Evolutionary conservation across 2,329 filamentous ascomycete species (phyloP).

Genomic region (Phaeosphaeriaceae sp.): DNA sequence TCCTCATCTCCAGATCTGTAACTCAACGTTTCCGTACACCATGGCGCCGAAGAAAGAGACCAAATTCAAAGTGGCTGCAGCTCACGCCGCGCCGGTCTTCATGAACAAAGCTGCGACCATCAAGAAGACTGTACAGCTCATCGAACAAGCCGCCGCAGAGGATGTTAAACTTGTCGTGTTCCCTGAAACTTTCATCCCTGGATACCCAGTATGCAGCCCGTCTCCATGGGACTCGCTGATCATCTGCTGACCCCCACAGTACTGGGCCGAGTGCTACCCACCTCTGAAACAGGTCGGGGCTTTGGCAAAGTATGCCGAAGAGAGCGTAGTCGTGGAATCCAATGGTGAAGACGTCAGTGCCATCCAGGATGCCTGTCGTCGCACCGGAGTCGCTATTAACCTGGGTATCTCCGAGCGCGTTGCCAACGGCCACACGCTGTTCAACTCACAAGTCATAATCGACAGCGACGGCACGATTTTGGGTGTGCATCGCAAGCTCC

Average conservation of each 20-base stretch:
- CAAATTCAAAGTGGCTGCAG: conserved; percentile 47
- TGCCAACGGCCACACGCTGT: conserved; percentile 41
- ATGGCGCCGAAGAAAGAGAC: conserved; percentile 28
- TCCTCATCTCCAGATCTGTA: not conserved
- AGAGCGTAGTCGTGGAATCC: conserved; percentile 45
- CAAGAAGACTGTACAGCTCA: conserved; percentile 40
- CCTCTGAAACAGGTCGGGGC: conserved; percentile 43
- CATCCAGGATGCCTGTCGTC: conserved; percentile 43
- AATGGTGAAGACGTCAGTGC: conserved; percentile 37
- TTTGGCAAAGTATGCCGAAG: conserved; percentile 42
- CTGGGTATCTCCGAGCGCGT: conserved; percentile 46
- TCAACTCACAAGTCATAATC: conserved; percentile 47
- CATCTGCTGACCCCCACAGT: conserved; percentile 23
- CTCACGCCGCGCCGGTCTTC: conserved; percentile 46
- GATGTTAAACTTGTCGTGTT: conserved; percentile 45
- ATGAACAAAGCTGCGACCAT: conserved; percentile 48
- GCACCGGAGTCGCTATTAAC: conserved; percentile 40
- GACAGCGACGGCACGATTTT: conserved; percentile 43
- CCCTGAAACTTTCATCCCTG: conserved; percentile 47
- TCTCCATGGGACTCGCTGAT: conserved; percentile 10
- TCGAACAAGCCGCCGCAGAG: conserved; percentile 41
- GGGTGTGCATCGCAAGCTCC: conserved; percentile 48
- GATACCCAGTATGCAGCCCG: conserved; percentile 35
- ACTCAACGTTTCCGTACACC: not conserved
- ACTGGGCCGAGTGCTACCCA: conserved; percentile 47